phyloP scores from a whole-genome alignment of 139 green algal genomes.

The Pleodorina starrii region DNA sequence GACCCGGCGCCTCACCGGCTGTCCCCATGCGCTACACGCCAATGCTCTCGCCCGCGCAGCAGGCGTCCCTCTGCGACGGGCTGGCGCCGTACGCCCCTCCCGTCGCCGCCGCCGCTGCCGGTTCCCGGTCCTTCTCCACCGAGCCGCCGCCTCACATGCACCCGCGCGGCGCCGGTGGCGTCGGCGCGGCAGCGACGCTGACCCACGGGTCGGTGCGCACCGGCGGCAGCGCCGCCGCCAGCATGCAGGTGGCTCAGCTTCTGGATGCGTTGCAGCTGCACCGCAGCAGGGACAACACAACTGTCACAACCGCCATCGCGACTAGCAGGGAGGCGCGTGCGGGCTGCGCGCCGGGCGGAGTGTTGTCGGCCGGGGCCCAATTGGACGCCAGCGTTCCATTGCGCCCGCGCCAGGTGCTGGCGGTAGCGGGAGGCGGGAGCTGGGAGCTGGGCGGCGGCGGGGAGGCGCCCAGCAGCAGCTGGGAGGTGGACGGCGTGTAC shows the following conservation, averaged over 20 bases:
- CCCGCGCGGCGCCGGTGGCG: background rate
- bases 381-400: conserved; percentile 13
- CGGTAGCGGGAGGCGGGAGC: background rate
- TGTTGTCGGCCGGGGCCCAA: conserved; percentile 19
- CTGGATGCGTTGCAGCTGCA: conserved; percentile 34
- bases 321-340: background rate
- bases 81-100: background rate
- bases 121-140: background rate
- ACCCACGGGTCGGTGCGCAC: background rate
- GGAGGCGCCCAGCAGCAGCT: conserved; percentile 17
- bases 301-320: too few relatives aligned
- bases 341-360: background rate
- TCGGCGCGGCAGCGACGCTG: background rate
- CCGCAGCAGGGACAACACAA: background rate
- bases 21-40: conserved; percentile 43
- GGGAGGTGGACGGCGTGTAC: background rate
- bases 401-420: conserved; percentile 35
- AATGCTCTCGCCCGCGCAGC: conserved; percentile 9
- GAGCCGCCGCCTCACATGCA: background rate
- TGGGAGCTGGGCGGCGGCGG: conserved; percentile 32
- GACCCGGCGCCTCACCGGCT: background rate
- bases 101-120: background rate
- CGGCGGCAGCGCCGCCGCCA: background rate
- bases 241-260: conserved; percentile 31
- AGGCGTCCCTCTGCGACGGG: background rate